These are phyloP conservation scores for Venturia nashicola DNA, from an alignment of 2,329 filamentous ascomycete genomes.

Conservation along the genomic window DNA sequence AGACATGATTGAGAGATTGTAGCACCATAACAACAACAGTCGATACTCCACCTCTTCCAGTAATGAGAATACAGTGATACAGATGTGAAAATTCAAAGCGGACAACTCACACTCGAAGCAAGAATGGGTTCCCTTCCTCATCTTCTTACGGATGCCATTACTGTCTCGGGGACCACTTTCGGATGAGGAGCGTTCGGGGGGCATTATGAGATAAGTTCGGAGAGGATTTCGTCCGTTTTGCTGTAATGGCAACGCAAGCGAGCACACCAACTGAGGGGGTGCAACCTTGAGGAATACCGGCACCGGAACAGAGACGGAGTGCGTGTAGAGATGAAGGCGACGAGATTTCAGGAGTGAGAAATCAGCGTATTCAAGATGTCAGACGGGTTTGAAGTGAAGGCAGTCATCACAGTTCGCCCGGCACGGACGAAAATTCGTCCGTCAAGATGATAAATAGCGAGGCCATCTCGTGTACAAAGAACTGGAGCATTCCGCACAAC, in stretches of 20 bases:
- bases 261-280: background rate
- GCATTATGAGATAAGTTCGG: background rate
- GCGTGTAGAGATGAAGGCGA: background rate
- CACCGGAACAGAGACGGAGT: background rate
- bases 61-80: background rate
- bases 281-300: background rate
- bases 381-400: background rate
- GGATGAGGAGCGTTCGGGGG: constrained; percentile 8
- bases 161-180: background rate
- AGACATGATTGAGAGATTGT: background rate
- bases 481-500: background rate
- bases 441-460: background rate
- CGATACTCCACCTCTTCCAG: background rate
- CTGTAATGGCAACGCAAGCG: background rate
- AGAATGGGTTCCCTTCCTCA: constrained; percentile 32
- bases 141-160: constrained; percentile 24
- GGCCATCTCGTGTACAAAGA: background rate
- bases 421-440: background rate
- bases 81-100: background rate
- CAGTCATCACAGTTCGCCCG: background rate
- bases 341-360: background rate
- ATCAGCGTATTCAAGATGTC: background rate
- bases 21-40: background rate
- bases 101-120: constrained; percentile 30
- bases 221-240: background rate